Evolutionary conservation across 2,329 filamentous ascomycete species (phyloP).

Genomic region (Epichloe hybrida): DNA sequence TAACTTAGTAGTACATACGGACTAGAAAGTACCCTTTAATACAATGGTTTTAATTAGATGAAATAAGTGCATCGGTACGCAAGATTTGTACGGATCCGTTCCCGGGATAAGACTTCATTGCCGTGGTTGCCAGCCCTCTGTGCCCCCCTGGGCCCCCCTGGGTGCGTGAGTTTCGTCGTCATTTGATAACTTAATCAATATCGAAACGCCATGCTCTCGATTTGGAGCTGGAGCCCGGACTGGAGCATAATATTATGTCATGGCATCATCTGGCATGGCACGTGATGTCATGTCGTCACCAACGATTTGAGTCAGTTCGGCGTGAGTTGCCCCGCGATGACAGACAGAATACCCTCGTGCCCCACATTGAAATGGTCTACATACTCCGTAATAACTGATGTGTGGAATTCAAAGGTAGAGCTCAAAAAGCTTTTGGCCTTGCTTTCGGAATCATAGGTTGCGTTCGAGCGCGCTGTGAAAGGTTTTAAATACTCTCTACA

Average conservation of each 20-base stretch:
- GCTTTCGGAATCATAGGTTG: no score
- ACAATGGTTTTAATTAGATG: no score
- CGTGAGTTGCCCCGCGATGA: constrained; percentile 7
- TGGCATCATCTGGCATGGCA: neutral
- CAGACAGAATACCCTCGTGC: neutral
- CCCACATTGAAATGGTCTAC: constrained; percentile 1
- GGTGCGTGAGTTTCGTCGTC: no score
- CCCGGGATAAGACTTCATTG: neutral
- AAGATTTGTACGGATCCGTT: no score
- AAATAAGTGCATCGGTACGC: no score
- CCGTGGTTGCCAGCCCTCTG: neutral
- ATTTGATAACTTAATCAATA: no score
- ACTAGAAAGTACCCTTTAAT: no score
- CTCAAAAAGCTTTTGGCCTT: neutral
- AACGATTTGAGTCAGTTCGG: neutral
- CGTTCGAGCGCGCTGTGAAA: neutral
- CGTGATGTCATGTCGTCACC: constrained; percentile 8
- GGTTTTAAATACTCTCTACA: neutral
- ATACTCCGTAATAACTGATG: no score
- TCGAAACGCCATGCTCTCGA: no score
- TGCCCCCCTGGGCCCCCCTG: neutral
- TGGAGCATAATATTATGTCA: no score
- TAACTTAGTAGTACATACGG: no score
- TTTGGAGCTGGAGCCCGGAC: no score
- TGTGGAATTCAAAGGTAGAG: neutral